Evolutionary conservation across 2,329 filamentous ascomycete species (phyloP), one percentile per base, ranked within the genome.

Genomic region (Curvularia verruculosa): DNA sequence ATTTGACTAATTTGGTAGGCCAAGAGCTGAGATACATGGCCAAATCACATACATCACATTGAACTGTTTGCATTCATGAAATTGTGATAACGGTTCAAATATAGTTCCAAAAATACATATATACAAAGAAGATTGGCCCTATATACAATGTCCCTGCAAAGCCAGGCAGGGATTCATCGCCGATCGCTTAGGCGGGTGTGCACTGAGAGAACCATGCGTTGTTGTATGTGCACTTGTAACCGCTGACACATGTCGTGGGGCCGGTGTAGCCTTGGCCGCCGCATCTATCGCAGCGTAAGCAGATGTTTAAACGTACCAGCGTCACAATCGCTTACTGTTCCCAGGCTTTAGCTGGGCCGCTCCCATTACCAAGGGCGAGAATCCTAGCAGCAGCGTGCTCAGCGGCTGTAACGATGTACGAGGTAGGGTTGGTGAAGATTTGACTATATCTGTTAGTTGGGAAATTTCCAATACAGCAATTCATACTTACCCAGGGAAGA

Each of bases 401-500:
- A 21, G 71, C 75, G 9, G 69, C 60, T 6, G 66, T 60, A 40
- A 77, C 72, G 19, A 77, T 77, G 66, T 76, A 75, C 2, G 74
- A 67, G 23, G 73, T 75, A 19, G 75, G 75, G 66, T 77, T 77
- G 48, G 75, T 76, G 28, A 66, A 65, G 49, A 77, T 71, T 34
- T 71, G 68, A 18, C 73, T 74, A 36, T 3, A 15, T 15, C 15
- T 10, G 52, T 72, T 56, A 72, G 63, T 56, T 4, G 5, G 5
- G 15, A 15, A 31, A n/a, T n/a, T 29, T 8, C 1, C 3, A 9
- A 10, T 10, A 28, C 26, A 44, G 31, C 12, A 5, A 3, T 23
- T 19, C n/a, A 37, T 19, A 39, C 65, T 66, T 70, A 75, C 71
- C 72, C 75, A 50, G 79, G 80, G 63, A 80, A 82, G 34, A 81